Evolutionary conservation across 805 yeast genomes (phyloP).

Genomic region (Barnettozyma pratensis): DNA sequence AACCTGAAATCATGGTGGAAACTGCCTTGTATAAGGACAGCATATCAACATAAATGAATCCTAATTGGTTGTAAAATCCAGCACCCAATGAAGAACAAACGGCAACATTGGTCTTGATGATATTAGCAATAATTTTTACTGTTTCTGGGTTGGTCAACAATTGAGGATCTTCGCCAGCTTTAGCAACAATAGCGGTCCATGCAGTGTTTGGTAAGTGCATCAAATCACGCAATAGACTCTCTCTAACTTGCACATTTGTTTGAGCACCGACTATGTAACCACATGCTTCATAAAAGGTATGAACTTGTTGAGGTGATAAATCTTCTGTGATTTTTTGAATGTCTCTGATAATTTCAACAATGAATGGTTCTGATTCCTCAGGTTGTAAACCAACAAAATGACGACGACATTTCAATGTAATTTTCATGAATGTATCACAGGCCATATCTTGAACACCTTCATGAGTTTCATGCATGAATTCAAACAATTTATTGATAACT

Average conservation of each 20-base stretch:
- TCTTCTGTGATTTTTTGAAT: constrained; percentile 87
- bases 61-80: constrained; percentile 83
- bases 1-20: constrained; percentile 74
- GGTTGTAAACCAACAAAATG: constrained; percentile 88
- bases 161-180: constrained; percentile 79
- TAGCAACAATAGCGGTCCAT: constrained; percentile 84
- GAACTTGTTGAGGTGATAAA: constrained; percentile 95
- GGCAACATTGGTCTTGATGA: constrained; percentile 91
- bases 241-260: constrained; percentile 60
- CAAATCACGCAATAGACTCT: constrained; percentile 64
- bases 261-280: constrained; percentile 91
- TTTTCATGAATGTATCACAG: constrained; percentile 96
- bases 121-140: constrained; percentile 88
- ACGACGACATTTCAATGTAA: constrained; percentile 89
- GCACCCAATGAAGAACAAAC: constrained; percentile 95
- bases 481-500: constrained; percentile 91
- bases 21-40: constrained; percentile 85
- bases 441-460: constrained; percentile 99
- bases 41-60: constrained; percentile 83
- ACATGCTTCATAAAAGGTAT: constrained; percentile 96
- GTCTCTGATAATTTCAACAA: constrained; percentile 79
- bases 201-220: constrained; percentile 94
- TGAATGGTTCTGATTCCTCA: constrained; percentile 84
- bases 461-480: constrained; percentile 99
- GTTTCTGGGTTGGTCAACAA: constrained; percentile 74